Evolutionary conservation across 2,329 filamentous ascomycete genomes (phyloP).

Genomic region (Pestalotiopsis sp.): DNA sequence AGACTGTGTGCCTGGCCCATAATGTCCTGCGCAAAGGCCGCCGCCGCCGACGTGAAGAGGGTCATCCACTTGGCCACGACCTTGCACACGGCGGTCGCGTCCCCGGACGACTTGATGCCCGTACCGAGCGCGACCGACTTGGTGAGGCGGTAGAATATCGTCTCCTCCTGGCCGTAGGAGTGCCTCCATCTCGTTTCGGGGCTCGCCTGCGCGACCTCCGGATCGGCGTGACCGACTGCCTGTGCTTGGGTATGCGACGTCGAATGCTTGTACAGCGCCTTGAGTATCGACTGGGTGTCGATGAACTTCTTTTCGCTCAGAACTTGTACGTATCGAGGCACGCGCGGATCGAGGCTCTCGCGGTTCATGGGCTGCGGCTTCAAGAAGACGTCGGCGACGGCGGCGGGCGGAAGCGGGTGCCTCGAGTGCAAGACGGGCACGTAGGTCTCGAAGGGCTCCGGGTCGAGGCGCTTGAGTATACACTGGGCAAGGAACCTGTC

Average conservation of each 20-base stretch:
- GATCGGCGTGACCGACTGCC: constrained; percentile 15
- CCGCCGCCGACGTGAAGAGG: constrained; percentile 53
- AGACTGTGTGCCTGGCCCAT: constrained; percentile 46
- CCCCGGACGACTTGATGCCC: constrained; percentile 46
- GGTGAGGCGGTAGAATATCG: constrained; percentile 89
- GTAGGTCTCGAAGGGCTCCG: constrained; percentile 54
- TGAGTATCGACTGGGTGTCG: constrained; percentile 56
- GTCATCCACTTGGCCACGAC: constrained; percentile 61
- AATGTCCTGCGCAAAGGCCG: constrained; percentile 49
- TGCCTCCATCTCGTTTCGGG: constrained; percentile 48
- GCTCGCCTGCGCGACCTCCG: constrained; percentile 22
- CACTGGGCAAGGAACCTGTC: constrained; percentile 51
- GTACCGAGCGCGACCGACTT: constrained; percentile 72
- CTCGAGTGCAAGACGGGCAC: constrained; percentile 50
- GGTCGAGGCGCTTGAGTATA: constrained; percentile 52
- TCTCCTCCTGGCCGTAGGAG: constrained; percentile 74
- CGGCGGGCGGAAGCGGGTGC: constrained; percentile 51
- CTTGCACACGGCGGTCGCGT: constrained; percentile 52
- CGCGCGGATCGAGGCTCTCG: constrained; percentile 58
- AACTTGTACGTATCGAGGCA: constrained; percentile 60
- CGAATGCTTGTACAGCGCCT: constrained; percentile 58
- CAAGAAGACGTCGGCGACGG: constrained; percentile 61
- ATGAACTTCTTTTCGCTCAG: constrained; percentile 54
- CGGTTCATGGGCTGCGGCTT: constrained; percentile 50
- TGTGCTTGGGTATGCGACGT: constrained; percentile 45